Conservation (phyloP, 495 filamentous ascomycete species). For the Penicillium dipodomyicola region DNA sequence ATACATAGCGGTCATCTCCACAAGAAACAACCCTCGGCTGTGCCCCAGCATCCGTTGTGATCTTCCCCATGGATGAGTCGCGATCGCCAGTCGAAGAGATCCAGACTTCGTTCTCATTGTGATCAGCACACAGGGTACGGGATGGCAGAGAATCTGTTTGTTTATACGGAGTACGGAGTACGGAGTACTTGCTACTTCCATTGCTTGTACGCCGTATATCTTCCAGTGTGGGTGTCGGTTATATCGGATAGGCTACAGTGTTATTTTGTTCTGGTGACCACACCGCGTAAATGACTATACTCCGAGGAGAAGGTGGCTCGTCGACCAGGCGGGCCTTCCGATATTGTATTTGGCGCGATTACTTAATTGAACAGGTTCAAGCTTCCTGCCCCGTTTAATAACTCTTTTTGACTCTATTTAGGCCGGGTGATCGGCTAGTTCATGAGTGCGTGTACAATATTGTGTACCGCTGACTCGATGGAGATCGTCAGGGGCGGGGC, state of each 20-base stretch:
- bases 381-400: not conserved
- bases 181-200: not conserved
- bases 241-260: conserved; percentile 1
- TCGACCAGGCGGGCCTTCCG: not conserved
- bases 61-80: conserved; percentile 7
- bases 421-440: conserved; percentile 12
- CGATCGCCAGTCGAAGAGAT: conserved; percentile 7
- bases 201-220: not conserved
- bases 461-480: not conserved
- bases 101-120: not conserved
- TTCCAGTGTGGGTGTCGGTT: not conserved
- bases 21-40: not conserved
- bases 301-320: conserved; percentile 7
- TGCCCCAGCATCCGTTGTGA: not conserved
- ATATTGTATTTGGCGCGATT: not conserved
- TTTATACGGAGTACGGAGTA: no score
- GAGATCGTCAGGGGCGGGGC: conserved; percentile 15
- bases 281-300: conserved; percentile 1
- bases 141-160: not conserved
- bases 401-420: not conserved
- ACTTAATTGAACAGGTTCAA: not conserved
- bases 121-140: not conserved
- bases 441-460: not conserved
- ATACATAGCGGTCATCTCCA: conserved; percentile 10
- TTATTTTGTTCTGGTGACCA: not conserved